A percentile compares a stretch with the other conserved stretches of the same genome.
These are phyloP conservation scores for Eruca vesicaria DNA, from an alignment of 441 rosid genomes.

Conservation along the genomic window DNA sequence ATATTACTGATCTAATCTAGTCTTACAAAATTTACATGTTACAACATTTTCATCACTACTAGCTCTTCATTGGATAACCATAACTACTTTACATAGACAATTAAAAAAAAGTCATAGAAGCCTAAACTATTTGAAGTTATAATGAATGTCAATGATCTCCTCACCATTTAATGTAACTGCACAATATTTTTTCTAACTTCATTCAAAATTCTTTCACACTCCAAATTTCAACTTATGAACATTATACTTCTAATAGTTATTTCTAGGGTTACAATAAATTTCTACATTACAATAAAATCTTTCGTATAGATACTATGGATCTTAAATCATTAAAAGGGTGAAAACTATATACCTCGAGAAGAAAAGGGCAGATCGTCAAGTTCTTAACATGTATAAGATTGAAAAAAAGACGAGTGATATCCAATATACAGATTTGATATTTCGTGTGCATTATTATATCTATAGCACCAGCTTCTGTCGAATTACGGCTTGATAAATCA, in stretches of 20 bases:
- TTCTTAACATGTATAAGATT: background rate
- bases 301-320: background rate
- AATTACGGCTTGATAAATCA: background rate
- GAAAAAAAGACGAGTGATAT: background rate
- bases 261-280: background rate
- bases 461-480: background rate
- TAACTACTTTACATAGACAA: background rate
- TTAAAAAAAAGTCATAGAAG: background rate
- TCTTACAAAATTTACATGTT: background rate
- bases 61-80: background rate
- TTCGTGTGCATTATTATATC: background rate
- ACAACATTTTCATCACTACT: background rate
- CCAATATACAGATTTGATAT: background rate
- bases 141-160: background rate
- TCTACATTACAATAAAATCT: background rate
- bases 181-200: background rate
- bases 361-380: slow-evolving; percentile 1
- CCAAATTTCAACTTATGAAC: background rate
- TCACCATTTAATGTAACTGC: no score
- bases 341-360: slow-evolving; percentile 1
- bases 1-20: background rate
- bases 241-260: background rate
- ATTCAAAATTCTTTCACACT: background rate
- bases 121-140: background rate
- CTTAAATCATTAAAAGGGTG: background rate